Percentiles rank a stretch among this genome's conserved stretches.
These are phyloP conservation scores for Sequoiadendron giganteum DNA, from an alignment of 75 land plant species.

Conservation along the genomic window DNA sequence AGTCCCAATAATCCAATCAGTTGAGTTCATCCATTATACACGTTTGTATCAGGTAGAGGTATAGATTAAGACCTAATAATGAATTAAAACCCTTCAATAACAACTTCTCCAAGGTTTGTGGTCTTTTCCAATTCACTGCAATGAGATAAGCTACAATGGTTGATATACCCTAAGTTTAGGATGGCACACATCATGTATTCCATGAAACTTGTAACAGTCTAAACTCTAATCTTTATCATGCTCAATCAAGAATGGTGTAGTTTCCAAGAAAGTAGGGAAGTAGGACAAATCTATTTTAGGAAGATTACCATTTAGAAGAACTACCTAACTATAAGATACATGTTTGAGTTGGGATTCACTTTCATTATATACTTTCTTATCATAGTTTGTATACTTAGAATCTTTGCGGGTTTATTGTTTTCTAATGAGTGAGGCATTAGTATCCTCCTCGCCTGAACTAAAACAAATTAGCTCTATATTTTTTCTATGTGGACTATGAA, in stretches of 20 bases:
- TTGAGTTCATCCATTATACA: neutral
- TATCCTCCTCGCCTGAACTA: too few relatives aligned
- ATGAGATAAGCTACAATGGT: neutral
- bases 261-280: neutral
- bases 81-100: neutral
- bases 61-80: neutral
- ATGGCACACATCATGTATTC: neutral
- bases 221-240: neutral
- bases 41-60: neutral
- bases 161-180: neutral
- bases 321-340: neutral
- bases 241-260: neutral
- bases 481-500: neutral
- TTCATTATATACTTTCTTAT: too few relatives aligned
- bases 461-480: too few relatives aligned
- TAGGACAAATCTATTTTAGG: neutral
- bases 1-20: neutral
- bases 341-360: neutral
- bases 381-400: too few relatives aligned
- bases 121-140: neutral
- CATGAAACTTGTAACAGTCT: neutral
- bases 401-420: neutral
- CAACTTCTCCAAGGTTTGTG: neutral
- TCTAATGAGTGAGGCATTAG: neutral
- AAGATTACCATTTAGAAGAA: neutral